Conservation (phyloP, 2,329 filamentous ascomycete species). For the Aspergillus persii region DNA sequence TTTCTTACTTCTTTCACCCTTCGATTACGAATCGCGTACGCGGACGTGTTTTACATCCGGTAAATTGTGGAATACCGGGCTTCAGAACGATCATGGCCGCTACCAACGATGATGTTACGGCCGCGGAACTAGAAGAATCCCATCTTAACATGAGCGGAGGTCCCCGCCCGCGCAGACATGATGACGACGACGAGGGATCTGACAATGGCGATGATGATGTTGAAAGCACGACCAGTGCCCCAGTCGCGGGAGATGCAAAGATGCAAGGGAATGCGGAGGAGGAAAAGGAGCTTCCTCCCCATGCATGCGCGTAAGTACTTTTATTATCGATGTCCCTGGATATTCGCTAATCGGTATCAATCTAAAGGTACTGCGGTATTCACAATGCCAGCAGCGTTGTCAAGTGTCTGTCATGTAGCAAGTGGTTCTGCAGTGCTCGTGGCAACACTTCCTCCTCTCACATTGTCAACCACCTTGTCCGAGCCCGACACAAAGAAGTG, state of each 20-base stretch:
- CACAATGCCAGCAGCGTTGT: conserved; percentile 94
- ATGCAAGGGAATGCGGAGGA: conserved; percentile 62
- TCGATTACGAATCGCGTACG: not conserved
- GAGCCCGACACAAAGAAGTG: conserved; percentile 97
- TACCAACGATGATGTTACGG: conserved; percentile 68
- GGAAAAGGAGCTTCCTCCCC: conserved; percentile 84
- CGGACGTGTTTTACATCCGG: conserved; percentile 28
- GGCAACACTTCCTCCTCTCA: conserved; percentile 96
- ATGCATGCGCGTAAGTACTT: conserved; percentile 85
- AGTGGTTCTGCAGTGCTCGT: conserved; percentile 98
- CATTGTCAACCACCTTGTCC: conserved; percentile 96
- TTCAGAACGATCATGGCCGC: conserved; percentile 85
- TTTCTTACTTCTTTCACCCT: not conserved
- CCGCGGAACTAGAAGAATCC: conserved; percentile 74
- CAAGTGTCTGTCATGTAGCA: conserved; percentile 91
- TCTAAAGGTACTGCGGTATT: conserved; percentile 84
- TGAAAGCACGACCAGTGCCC: conserved; percentile 74
- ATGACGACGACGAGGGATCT: conserved; percentile 86
- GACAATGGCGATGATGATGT: conserved; percentile 80
- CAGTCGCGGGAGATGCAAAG: conserved; percentile 71
- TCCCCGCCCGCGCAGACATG: conserved; percentile 66
- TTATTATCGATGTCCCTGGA: not conserved
- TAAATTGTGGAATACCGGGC: conserved; percentile 78
- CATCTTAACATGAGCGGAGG: conserved; percentile 66
- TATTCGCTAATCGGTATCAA: conserved; percentile 8